Percentiles rank a stretch among this genome's conserved stretches.
phyloP scores from a whole-genome alignment of 257 asterid species.

The Lavandula angustifolia region DNA sequence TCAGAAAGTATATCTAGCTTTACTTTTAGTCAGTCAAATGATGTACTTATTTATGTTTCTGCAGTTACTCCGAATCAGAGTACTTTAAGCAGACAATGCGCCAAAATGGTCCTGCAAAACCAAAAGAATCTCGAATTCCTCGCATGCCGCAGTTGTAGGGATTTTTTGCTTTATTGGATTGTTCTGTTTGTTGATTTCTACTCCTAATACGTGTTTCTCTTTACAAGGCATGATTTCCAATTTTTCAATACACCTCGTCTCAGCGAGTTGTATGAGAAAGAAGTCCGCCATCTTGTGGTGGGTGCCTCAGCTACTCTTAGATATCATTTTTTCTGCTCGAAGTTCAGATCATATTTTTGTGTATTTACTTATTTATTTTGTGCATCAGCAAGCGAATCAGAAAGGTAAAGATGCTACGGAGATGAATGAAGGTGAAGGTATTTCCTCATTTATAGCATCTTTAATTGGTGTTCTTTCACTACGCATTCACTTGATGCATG shows the following conservation, averaged over 20 bases:
- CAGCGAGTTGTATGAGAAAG: constrained; percentile 89
- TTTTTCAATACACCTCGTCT: constrained; percentile 94
- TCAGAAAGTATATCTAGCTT: constrained; percentile 16
- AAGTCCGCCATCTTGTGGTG: constrained; percentile 96
- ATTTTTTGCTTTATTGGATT: constrained; percentile 24
- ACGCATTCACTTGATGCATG: constrained; percentile 33
- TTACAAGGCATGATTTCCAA: constrained; percentile 93
- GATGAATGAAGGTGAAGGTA: constrained; percentile 88
- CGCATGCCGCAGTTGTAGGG: constrained; percentile 99
- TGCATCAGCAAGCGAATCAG: constrained; percentile 63
- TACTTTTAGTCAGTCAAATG: constrained; percentile 20
- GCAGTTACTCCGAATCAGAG: constrained; percentile 91
- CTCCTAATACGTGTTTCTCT: constrained; percentile 32
- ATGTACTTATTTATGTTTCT: constrained; percentile 14
- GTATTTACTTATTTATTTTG: constrained; percentile 19
- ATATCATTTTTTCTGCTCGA: constrained; percentile 20
- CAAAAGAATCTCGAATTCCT: constrained; percentile 98
- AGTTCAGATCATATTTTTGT: constrained; percentile 4
- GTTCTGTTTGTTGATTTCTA: constrained; percentile 22
- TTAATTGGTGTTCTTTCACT: constrained; percentile 18
- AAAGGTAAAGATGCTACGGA: constrained; percentile 84
- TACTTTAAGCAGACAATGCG: constrained; percentile 98
- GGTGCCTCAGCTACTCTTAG: constrained; percentile 40
- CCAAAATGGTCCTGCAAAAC: constrained; percentile 87
- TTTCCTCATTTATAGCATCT: constrained; percentile 16